phyloP scores from a whole-genome alignment of 768 basidiomycete genomes.

The Suillus decipiens region DNA sequence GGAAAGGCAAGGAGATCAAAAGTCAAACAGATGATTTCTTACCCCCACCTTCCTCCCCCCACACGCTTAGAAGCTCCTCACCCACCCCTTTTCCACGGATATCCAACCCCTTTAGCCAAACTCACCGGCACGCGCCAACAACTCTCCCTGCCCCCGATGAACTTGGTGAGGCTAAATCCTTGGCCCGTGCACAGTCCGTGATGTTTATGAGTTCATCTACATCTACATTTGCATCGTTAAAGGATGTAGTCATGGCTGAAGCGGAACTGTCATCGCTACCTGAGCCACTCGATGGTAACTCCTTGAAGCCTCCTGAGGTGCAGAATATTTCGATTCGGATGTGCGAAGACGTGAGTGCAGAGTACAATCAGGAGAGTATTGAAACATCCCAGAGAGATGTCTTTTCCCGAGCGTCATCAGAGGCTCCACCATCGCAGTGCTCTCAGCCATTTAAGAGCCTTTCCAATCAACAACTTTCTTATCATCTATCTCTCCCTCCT shows the following conservation, averaged over 20 bases:
- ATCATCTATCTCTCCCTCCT: neutral
- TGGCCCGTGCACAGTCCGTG: neutral
- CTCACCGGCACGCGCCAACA: neutral
- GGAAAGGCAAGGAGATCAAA: conserved; percentile 12
- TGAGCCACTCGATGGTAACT: neutral
- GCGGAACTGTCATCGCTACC: neutral
- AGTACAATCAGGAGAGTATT: neutral
- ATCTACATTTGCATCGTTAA: conserved; percentile 20
- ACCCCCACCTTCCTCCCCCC: neutral
- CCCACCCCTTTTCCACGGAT: neutral
- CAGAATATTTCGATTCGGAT: neutral
- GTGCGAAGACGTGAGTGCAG: neutral
- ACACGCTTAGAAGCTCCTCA: neutral
- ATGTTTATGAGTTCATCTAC: conserved; percentile 10
- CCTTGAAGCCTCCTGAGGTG: neutral
- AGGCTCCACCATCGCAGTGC: neutral
- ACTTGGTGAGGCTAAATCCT: neutral
- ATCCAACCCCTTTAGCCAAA: too few species aligned
- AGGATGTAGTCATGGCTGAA: neutral
- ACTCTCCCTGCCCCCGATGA: too few species aligned
- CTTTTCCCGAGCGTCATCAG: neutral
- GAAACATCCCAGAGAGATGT: neutral
- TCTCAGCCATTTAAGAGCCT: conserved; percentile 21
- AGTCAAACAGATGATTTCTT: neutral
- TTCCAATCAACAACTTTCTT: conserved; percentile 16